phyloP scores from a whole-genome alignment of 805 yeast species.

The Ogataea minuta region DNA sequence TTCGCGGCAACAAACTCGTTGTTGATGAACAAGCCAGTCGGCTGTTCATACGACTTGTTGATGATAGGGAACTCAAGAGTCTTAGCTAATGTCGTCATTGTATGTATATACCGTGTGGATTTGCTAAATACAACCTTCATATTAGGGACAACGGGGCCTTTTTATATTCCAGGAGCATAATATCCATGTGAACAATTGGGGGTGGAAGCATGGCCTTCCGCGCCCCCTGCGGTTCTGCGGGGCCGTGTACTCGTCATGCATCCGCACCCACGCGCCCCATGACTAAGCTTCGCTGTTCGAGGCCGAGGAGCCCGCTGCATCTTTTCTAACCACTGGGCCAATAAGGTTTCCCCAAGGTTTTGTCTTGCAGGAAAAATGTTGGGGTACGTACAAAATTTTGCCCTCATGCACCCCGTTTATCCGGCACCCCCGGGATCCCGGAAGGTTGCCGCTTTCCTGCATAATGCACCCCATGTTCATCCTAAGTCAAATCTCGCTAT shows the following conservation, averaged over 20 bases:
- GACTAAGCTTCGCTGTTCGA: not conserved
- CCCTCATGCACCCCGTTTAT: not conserved
- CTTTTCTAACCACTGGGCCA: not conserved
- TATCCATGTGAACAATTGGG: slow-evolving; percentile 3
- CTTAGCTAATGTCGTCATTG: slow-evolving; percentile 22
- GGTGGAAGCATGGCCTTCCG: not conserved
- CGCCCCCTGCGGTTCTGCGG: too few species aligned
- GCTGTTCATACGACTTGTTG: slow-evolving; percentile 36
- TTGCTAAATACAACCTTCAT: not conserved
- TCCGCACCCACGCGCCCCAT: not conserved
- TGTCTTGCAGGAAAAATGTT: too few species aligned
- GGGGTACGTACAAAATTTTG: too few species aligned
- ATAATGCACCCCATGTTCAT: slow-evolving; percentile 1
- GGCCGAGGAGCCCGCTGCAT: too few species aligned
- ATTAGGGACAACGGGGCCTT: slow-evolving; percentile 1
- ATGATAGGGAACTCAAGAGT: slow-evolving; percentile 35
- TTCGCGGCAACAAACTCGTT: slow-evolving; percentile 58
- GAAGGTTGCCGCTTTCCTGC: slow-evolving; percentile 1
- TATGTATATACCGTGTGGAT: slow-evolving; percentile 12
- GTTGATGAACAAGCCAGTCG: slow-evolving; percentile 62
- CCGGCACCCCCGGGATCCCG: slow-evolving; percentile 5
- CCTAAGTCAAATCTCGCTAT: not conserved
- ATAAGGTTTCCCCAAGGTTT: too few species aligned
- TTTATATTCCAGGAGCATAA: slow-evolving; percentile 9
- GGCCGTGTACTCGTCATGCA: too few species aligned